phyloP scores from a whole-genome alignment of 257 asterid species.

The Fraxinus excelsior region DNA sequence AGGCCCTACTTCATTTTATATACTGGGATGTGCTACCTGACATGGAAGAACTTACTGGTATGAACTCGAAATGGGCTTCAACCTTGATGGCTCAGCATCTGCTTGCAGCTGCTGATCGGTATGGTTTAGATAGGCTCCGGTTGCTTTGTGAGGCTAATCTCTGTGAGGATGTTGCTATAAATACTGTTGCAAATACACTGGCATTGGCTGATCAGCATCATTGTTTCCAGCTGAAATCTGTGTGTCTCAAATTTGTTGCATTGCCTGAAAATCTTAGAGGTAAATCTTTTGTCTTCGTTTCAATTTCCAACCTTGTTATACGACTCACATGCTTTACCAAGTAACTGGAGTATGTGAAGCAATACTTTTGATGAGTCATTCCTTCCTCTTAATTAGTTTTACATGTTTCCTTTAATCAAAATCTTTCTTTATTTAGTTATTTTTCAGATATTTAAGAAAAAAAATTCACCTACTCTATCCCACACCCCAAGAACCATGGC shows the following conservation, averaged over 20 bases:
- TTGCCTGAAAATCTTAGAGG: slow-evolving; percentile 92
- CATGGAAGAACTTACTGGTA: slow-evolving; percentile 87
- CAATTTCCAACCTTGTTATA: neutral
- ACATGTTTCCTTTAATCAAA: neutral
- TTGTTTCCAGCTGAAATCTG: slow-evolving; percentile 83
- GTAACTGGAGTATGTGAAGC: neutral
- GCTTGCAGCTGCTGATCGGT: slow-evolving; percentile 97
- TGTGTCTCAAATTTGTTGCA: slow-evolving; percentile 84
- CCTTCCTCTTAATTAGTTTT: neutral
- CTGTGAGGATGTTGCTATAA: slow-evolving; percentile 81
- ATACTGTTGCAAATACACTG: slow-evolving; percentile 92
- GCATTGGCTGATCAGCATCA: slow-evolving; percentile 98
- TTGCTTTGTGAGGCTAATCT: slow-evolving; percentile 83
- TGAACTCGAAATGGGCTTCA: slow-evolving; percentile 79
- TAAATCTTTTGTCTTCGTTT: neutral
- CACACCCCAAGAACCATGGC: neutral
- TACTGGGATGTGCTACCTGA: slow-evolving; percentile 87
- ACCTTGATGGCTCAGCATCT: slow-evolving; percentile 93
- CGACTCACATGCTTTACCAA: neutral
- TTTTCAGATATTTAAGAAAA: neutral
- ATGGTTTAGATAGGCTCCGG: slow-evolving; percentile 87
- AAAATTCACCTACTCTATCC: neutral
- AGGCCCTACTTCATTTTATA: slow-evolving; percentile 90
- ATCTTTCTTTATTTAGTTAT: neutral
- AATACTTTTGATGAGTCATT: neutral